phyloP scores from a whole-genome alignment of 164 flowering plant genomes.

The Vitis rotundifolia region DNA sequence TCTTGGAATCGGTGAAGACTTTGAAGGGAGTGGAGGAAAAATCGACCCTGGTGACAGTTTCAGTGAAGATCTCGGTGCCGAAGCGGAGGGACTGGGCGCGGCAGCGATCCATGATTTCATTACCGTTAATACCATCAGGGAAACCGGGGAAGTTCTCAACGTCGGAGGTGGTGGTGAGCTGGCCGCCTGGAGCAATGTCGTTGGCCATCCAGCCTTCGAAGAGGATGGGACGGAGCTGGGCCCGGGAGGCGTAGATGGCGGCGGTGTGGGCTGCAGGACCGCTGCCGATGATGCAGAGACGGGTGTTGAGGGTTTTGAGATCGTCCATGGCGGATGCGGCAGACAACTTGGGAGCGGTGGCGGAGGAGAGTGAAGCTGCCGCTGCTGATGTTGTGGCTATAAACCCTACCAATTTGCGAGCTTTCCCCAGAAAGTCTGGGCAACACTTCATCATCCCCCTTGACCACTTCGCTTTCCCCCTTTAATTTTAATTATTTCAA shows the following conservation, averaged over 20 bases:
- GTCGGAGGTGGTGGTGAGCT: conserved; percentile 94
- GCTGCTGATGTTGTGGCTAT: conserved; percentile 29
- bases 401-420: conserved; percentile 15
- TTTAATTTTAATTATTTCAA: too few species aligned
- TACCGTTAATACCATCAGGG: conserved; percentile 74
- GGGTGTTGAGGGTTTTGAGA: conserved; percentile 42
- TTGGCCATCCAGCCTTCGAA: conserved; percentile 99
- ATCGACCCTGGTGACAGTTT: conserved; percentile 73
- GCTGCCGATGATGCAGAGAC: conserved; percentile 89
- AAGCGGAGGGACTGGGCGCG: conserved; percentile 68
- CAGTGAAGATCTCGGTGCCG: conserved; percentile 74
- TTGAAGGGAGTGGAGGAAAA: conserved; percentile 62
- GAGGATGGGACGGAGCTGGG: conserved; percentile 85
- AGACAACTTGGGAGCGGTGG: conserved; percentile 5
- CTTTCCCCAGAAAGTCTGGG: conserved; percentile 1
- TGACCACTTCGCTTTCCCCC: too few species aligned
- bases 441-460: too few species aligned
- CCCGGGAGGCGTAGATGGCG: conserved; percentile 91
- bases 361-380: conserved; percentile 20
- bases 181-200: conserved; percentile 96
- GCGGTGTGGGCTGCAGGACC: conserved; percentile 99
- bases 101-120: conserved; percentile 70
- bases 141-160: conserved; percentile 99
- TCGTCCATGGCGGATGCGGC: conserved; percentile 41
- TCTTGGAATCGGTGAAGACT: conserved; percentile 46